Base-by-base conservation (phyloP, 2,329 filamentous ascomycete genomes). In the Esteya vermicola region DNA sequence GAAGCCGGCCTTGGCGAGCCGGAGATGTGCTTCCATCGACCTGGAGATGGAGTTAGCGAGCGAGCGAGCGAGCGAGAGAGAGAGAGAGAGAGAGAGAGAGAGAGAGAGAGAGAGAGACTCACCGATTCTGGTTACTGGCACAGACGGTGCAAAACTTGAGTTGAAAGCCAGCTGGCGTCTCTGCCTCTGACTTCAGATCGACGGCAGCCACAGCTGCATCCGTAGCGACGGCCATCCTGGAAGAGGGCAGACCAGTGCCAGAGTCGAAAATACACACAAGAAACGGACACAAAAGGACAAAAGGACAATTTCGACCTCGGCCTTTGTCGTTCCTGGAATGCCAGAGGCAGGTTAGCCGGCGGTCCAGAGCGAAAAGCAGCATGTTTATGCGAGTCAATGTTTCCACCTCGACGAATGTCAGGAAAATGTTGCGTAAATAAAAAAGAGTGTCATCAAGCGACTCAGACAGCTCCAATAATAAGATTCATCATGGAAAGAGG, bases 21-120 rank as follows among this genome's bases (percentile, higher is more conserved):
- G 84, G 22, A 95, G 75, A 60, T 98, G 91, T n/a, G 89, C 89
- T 70, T 96, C 91, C 91, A 98, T 96, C n/a, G 85, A 85, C 59
- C 81, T 84, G 40, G 9, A 10, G 3, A 7, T 2, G 10, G 4
- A 4, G 33, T 44, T 43, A 33, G 39, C 6, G 20, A 9, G 6
- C 19, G 12, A 10, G 16, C 4, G 31, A 6, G 12, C 12, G 16
- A 12, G 31, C 18, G n/a, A 10, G 18, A 10, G 9, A n/a, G 8
- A 33, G 31, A 21, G 28, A n/a, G 6, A 14, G 28, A n/a, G 28
- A n/a, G 8, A 31, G 28, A 31, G 14, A n/a, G 8, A 33, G 31
- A 21, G n/a, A n/a, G n/a, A n/a, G n/a, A n/a, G n/a, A n/a, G n/a
- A n/a, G 21, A 3, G 14, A 27, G 12, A 43, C 69, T 47, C 68